Evolutionary conservation across 345 rosid species (phyloP).

Genomic region (Brassica carinata): DNA sequence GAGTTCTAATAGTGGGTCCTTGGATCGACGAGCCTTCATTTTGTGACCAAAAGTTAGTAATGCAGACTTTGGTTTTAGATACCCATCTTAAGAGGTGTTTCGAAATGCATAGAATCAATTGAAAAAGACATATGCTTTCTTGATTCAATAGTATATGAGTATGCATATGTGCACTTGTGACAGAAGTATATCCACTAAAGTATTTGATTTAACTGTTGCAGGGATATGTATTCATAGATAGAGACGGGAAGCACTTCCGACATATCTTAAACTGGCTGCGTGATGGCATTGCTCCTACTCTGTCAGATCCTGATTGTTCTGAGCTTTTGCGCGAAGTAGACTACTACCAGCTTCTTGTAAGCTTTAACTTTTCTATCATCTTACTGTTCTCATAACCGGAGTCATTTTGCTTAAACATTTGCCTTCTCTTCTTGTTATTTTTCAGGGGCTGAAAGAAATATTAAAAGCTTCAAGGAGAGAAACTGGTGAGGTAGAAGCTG

Average conservation of each 20-base stretch:
- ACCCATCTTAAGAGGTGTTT: background rate
- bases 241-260: conserved; percentile 87
- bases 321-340: conserved; percentile 86
- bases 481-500: conserved; percentile 57
- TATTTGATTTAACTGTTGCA: conserved; percentile 37
- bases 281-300: conserved; percentile 74
- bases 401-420: background rate
- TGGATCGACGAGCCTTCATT: background rate
- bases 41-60: no score
- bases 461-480: conserved; percentile 62
- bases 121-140: background rate
- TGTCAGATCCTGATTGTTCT: conserved; percentile 60
- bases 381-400: background rate
- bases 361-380: conserved; percentile 26
- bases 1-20: background rate
- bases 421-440: conserved; percentile 9
- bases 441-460: conserved; percentile 73
- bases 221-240: conserved; percentile 87
- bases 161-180: background rate
- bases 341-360: conserved; percentile 84
- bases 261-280: conserved; percentile 92
- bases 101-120: background rate
- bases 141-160: background rate
- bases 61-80: background rate
- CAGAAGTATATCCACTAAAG: background rate